Base-by-base conservation (phyloP, 495 filamentous ascomycete species). In the Penicillium riverlandense region DNA sequence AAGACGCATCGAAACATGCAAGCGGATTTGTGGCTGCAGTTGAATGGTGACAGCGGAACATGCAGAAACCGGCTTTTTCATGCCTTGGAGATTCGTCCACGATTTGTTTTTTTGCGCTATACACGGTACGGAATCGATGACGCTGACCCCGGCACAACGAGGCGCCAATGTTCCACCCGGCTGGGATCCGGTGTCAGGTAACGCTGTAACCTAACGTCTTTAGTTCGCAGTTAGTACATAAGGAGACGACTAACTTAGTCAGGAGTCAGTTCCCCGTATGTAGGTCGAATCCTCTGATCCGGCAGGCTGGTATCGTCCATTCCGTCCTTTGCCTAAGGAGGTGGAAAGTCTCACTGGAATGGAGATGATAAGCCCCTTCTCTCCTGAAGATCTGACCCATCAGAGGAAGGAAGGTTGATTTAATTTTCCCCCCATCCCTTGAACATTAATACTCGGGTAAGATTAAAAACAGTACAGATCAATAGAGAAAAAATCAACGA, bases 1-100 rank as follows among this genome's bases (percentile, higher is more conserved):
- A 63, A 67, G 57, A 59, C 54, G 63, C 59, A 62, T 62, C 59
- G 61, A 65, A 67, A 61, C 44, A 52, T 42, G 27, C 34, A 47
- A 39, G 48, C 44, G 44, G 47, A 55, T 22, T 32, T 41, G 40
- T 51, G 50, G 38, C 45, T 47, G 46, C 45, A 45, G 47, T 3
- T 34, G 32, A 10, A 34, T 10, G 32, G 32, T 34, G 32, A 34
- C 9, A 34, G n/a, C 10, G 46, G 38, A 22, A 22, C 22, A 22
- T 22, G 22, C 22, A 22, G 22, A 22, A 22, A 22, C 22, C 22
- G 22, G 22, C 22, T 22, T 22, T 22, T 22, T 22, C 22, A 22
- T 22, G 2, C 22, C 22, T 22, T 4, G 22, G 22, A 22, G 22
- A 22, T 22, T 22, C 22, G 22, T 22, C 22, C 22, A 22, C 22